Evolutionary conservation across 129 eudicot genomes (phyloP).

Genomic region (Oenanthe sinensis): DNA sequence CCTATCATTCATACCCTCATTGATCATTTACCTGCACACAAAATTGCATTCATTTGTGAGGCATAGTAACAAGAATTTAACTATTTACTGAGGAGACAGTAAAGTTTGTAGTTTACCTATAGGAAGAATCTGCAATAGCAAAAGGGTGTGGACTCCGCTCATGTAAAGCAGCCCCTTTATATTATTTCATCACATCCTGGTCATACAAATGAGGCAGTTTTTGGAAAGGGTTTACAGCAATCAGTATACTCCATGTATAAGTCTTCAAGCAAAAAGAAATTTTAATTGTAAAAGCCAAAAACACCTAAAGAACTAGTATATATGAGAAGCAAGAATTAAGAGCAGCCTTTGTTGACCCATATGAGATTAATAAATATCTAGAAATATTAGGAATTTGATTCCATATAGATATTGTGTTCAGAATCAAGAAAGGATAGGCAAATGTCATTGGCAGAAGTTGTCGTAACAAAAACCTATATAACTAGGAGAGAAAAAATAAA

Average conservation of each 20-base stretch:
- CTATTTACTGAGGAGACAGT: background rate
- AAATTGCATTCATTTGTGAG: constrained; percentile 5
- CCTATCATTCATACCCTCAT: constrained; percentile 25
- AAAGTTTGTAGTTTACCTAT: constrained; percentile 44
- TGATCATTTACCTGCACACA: constrained; percentile 69
- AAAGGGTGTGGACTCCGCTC: constrained; percentile 85
- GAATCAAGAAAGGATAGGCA: background rate
- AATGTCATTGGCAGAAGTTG: background rate
- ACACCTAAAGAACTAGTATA: too few relatives aligned
- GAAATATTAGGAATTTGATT: constrained; percentile 15
- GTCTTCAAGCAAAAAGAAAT: too few relatives aligned
- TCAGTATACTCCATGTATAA: too few relatives aligned
- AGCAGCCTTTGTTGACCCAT: background rate
- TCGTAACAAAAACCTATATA: background rate
- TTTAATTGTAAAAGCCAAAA: too few relatives aligned
- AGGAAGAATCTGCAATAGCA: constrained; percentile 86
- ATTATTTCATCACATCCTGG: too few relatives aligned
- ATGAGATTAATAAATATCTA: background rate
- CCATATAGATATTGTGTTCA: background rate
- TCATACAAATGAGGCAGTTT: too few relatives aligned
- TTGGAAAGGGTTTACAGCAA: too few relatives aligned
- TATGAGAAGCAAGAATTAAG: too few relatives aligned
- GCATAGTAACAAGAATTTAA: background rate
- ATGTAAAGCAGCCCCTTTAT: constrained; percentile 31
- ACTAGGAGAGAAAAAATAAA: background rate